phyloP scores from a whole-genome alignment of 192 early-diverging fungal genomes.

The Umbelopsis vinacea region DNA sequence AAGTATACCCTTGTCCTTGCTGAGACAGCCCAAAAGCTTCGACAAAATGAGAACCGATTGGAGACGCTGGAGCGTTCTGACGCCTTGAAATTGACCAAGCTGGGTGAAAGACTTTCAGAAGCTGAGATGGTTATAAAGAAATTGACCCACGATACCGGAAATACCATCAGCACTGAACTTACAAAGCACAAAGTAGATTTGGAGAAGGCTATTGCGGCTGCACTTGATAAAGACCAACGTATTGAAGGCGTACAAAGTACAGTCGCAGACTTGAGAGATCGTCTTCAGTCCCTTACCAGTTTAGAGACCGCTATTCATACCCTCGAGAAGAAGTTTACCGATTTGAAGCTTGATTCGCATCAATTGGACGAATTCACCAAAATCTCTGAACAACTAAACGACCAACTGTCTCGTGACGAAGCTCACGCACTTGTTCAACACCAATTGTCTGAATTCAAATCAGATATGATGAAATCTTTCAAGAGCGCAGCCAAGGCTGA shows the following conservation, averaged over 20 bases:
- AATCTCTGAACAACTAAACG: background rate
- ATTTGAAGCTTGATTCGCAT: background rate
- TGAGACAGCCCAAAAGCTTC: slow-evolving; percentile 8
- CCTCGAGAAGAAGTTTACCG: background rate
- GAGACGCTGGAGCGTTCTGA: background rate
- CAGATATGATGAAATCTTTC: background rate
- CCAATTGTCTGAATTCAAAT: background rate
- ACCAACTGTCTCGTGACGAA: background rate
- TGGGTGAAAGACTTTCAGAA: slow-evolving; percentile 3
- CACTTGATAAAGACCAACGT: background rate
- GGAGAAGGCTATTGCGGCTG: background rate
- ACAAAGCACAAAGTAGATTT: background rate
- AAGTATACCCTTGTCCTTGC: slow-evolving; percentile 3
- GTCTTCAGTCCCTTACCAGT: background rate
- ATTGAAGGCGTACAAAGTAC: background rate
- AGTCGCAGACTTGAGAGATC: background rate
- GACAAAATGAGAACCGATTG: slow-evolving; percentile 5
- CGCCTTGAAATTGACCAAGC: background rate
- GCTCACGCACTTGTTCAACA: background rate
- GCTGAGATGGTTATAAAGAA: background rate
- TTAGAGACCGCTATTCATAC: background rate
- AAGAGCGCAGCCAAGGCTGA: background rate
- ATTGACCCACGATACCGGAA: background rate
- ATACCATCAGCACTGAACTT: background rate
- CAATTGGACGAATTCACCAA: background rate